These are phyloP conservation scores for Carallia brachiata DNA, from an alignment of 345 rosid species.

Conservation along the genomic window DNA sequence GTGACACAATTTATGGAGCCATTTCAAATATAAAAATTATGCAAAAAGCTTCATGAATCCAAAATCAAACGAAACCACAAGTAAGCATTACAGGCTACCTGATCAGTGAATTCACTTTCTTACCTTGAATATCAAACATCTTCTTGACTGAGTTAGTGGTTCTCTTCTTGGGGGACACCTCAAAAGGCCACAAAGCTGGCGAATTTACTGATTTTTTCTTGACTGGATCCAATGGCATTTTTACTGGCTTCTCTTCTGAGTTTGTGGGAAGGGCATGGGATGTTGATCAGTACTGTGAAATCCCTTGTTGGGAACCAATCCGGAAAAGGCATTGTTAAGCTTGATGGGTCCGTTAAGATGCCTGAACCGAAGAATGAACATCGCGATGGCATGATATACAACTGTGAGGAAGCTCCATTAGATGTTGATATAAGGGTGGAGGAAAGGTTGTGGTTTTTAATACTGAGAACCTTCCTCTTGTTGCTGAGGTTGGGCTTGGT, in stretches of 20 bases:
- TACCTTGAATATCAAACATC: conserved; percentile 91
- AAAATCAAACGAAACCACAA: neutral
- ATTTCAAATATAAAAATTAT: too few species aligned
- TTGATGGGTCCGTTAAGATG: conserved; percentile 45
- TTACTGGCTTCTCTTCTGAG: conserved; percentile 74
- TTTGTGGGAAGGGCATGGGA: conserved; percentile 82
- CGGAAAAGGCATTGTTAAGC: conserved; percentile 64
- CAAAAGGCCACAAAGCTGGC: conserved; percentile 72
- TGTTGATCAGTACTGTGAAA: conserved; percentile 42
- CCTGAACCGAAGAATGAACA: conserved; percentile 57
- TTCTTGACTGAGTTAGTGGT: conserved; percentile 75
- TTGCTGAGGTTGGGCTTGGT: conserved; percentile 82
- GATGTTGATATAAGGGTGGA: conserved; percentile 73
- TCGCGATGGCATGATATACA: conserved; percentile 60
- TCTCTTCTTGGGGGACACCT: conserved; percentile 81
- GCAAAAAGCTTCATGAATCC: neutral
- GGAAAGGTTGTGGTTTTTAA: conserved; percentile 85
- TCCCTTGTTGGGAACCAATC: conserved; percentile 51
- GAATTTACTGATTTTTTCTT: conserved; percentile 76
- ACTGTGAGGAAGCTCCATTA: conserved; percentile 81
- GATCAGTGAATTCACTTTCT: conserved; percentile 93
- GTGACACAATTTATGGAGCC: too few species aligned
- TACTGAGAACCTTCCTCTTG: conserved; percentile 78
- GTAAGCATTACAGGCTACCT: conserved; percentile 39
- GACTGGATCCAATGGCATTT: conserved; percentile 71